Evolutionary conservation across 164 flowering plant species (phyloP).

Genomic region (Amborella trichopoda): DNA sequence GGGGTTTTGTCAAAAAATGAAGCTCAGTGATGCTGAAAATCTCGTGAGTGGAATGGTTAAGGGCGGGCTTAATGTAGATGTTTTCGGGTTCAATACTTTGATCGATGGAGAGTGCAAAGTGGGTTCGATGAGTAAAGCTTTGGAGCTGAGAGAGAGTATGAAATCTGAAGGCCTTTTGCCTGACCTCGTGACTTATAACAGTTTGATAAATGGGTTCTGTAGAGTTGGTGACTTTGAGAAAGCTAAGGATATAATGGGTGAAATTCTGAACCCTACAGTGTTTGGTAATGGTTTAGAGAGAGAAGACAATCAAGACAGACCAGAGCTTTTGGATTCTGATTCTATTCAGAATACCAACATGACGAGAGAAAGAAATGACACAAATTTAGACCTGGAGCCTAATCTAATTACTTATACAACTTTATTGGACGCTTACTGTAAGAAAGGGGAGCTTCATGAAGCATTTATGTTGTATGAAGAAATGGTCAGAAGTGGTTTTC

Average conservation of each 20-base stretch:
- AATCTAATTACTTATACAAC: slow-evolving; percentile 59
- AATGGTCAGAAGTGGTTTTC: slow-evolving; percentile 53
- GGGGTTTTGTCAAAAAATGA: slow-evolving; percentile 54
- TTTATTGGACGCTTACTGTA: slow-evolving; percentile 55
- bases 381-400: slow-evolving; percentile 14
- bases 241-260: slow-evolving; percentile 44
- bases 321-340: no score
- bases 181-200: slow-evolving; percentile 60
- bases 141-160: slow-evolving; percentile 34
- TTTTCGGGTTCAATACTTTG: slow-evolving; percentile 46
- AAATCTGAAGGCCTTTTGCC: slow-evolving; percentile 30
- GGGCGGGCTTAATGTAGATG: slow-evolving; percentile 31
- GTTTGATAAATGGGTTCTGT: slow-evolving; percentile 61
- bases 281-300: neutral
- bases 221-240: slow-evolving; percentile 36
- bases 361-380: slow-evolving; percentile 1
- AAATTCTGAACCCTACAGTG: slow-evolving; percentile 15
- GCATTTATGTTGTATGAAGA: slow-evolving; percentile 42
- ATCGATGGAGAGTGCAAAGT: slow-evolving; percentile 45
- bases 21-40: slow-evolving; percentile 32
- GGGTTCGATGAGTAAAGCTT: slow-evolving; percentile 30
- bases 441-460: slow-evolving; percentile 41
- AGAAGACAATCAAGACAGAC: neutral
- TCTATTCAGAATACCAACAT: neutral
- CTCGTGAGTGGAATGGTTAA: slow-evolving; percentile 27